phyloP scores from a whole-genome alignment of 1,284 basidiomycete species.

The Ceratobasidium sp. region DNA sequence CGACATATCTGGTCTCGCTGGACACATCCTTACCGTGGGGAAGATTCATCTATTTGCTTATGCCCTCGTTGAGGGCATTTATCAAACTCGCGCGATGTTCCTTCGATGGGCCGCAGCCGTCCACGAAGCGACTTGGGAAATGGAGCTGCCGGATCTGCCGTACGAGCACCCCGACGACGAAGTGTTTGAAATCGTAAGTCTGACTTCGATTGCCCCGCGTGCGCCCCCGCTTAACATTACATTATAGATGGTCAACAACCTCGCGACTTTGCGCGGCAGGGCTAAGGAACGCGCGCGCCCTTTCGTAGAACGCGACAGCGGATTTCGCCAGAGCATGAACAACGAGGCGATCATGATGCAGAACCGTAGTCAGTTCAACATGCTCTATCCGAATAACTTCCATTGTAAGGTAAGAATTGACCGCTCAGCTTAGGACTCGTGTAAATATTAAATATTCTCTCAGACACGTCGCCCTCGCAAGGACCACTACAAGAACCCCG shows the following conservation, averaged over 20 bases:
- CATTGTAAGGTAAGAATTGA: constrained; percentile 13
- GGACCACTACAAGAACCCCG: constrained; percentile 5
- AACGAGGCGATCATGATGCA: not conserved
- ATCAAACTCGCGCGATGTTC: not conserved
- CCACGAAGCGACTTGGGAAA: constrained; percentile 15
- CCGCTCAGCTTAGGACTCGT: not conserved
- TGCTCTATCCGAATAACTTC: constrained; percentile 6
- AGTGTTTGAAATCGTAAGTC: constrained; percentile 26
- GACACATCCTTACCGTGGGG: constrained; percentile 5
- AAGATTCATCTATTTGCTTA: constrained; percentile 33
- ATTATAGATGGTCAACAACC: constrained; percentile 5
- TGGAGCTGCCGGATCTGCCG: not conserved
- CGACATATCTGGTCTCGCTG: not conserved
- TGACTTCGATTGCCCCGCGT: not conserved
- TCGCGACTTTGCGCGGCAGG: constrained; percentile 16
- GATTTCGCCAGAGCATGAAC: not conserved
- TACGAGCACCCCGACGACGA: not conserved
- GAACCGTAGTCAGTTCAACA: not conserved
- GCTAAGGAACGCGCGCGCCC: not conserved
- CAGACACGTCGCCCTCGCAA: not conserved
- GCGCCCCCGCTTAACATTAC: not conserved
- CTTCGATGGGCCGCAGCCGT: constrained; percentile 11
- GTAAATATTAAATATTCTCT: not conserved
- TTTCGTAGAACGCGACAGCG: not conserved
- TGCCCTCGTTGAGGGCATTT: not conserved